These are phyloP conservation scores for Eucalyptus curtisii DNA, from an alignment of 345 rosid genomes.

Conservation along the genomic window DNA sequence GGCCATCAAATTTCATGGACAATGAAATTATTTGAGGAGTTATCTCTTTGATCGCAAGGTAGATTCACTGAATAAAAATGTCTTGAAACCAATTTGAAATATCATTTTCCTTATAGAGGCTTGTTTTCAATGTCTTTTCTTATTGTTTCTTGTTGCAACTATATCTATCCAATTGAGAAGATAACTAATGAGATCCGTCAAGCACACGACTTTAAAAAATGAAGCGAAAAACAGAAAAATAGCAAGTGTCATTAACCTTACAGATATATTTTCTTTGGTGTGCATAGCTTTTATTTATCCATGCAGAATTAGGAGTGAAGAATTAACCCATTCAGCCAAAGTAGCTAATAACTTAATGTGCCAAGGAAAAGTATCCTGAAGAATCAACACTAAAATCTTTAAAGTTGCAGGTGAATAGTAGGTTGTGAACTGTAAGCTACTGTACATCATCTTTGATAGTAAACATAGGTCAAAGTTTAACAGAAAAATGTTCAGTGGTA, in stretches of 20 bases:
- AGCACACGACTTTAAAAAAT: too few species aligned
- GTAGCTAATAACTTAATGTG: neutral
- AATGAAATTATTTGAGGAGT: too few species aligned
- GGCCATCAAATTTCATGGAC: too few species aligned
- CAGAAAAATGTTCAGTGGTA: neutral
- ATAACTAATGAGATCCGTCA: too few species aligned
- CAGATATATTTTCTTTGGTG: neutral
- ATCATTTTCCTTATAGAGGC: too few species aligned
- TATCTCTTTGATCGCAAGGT: too few species aligned
- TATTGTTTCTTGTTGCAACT: too few species aligned
- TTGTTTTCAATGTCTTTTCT: too few species aligned
- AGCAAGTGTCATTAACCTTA: slow-evolving; percentile 1
- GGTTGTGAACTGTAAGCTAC: neutral
- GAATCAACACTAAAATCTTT: neutral
- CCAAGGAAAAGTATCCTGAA: neutral
- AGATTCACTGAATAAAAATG: too few species aligned
- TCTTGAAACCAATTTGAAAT: too few species aligned
- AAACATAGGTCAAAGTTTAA: neutral
- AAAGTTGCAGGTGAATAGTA: neutral
- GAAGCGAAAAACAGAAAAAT: neutral
- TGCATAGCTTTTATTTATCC: neutral
- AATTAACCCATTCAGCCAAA: neutral
- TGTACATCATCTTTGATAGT: neutral
- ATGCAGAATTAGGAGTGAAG: neutral
- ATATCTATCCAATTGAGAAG: too few species aligned